Evolutionary conservation across 176 grass and related monocot species (phyloP).

Genomic region (Typha latifolia): DNA sequence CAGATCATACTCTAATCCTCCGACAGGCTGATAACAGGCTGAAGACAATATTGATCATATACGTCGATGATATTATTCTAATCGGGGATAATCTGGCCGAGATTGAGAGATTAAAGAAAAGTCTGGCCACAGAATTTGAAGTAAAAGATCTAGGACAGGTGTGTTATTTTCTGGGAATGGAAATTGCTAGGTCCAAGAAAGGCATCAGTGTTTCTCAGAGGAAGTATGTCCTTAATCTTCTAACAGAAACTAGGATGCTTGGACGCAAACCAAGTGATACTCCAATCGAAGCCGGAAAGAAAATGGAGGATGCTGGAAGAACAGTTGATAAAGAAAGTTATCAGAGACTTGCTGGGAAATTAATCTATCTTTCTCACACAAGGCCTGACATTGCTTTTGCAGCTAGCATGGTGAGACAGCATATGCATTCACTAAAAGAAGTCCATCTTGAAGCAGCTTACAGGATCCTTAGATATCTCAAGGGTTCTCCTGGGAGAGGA

Average conservation of each 20-base stretch:
- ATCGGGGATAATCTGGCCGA: background rate
- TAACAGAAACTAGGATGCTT: background rate
- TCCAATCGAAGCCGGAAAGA: background rate
- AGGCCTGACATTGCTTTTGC: background rate
- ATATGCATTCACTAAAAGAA: background rate
- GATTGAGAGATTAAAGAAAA: background rate
- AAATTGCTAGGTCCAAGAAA: background rate
- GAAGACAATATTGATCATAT: background rate
- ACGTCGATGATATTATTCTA: background rate
- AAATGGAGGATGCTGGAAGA: background rate
- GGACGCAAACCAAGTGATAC: background rate
- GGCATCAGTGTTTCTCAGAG: background rate
- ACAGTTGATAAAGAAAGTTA: background rate
- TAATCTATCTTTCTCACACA: conserved; percentile 1
- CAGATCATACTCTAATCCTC: too few species aligned
- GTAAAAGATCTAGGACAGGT: background rate
- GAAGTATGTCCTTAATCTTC: background rate
- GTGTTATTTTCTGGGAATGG: background rate
- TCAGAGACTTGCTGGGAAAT: background rate
- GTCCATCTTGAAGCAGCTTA: background rate
- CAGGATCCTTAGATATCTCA: background rate
- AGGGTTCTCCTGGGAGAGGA: background rate
- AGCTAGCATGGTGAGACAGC: background rate
- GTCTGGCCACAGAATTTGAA: background rate
- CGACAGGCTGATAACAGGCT: too few species aligned